Conservation (phyloP, 305 asterid genomes). For the Fraxinus ornus region DNA sequence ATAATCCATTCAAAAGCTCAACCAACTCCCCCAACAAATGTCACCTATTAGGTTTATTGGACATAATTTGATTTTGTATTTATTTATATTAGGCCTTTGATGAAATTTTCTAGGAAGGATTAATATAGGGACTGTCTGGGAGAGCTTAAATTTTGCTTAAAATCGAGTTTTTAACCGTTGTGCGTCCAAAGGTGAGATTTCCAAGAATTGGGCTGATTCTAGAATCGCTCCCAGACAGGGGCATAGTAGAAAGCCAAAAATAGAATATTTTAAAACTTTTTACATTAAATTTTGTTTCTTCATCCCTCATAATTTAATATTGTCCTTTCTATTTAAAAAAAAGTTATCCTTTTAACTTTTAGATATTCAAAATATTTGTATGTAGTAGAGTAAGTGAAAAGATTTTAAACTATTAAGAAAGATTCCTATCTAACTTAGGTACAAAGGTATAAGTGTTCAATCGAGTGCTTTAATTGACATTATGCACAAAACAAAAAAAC, state of each 20-base stretch:
- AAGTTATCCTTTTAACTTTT: background rate
- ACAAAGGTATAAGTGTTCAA: background rate
- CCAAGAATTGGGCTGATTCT: too few relatives aligned
- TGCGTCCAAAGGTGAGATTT: too few relatives aligned
- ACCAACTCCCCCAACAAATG: background rate
- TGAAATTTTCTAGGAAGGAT: background rate
- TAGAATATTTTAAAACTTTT: too few relatives aligned
- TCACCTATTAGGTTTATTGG: background rate
- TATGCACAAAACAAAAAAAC: background rate
- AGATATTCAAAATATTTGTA: background rate
- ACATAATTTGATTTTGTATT: background rate
- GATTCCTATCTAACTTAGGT: background rate
- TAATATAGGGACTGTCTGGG: too few relatives aligned
- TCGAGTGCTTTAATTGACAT: background rate
- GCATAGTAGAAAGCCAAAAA: background rate
- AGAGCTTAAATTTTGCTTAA: too few relatives aligned
- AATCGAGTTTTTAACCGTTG: too few relatives aligned
- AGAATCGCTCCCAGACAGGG: too few relatives aligned
- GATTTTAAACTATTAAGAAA: too few relatives aligned
- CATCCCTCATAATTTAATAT: too few relatives aligned
- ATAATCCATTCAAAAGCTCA: too few relatives aligned
- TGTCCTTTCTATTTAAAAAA: too few relatives aligned
- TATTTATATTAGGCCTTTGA: background rate
- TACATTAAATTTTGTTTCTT: too few relatives aligned
- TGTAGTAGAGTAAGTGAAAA: background rate